Evolutionary conservation across 257 asterid species (phyloP).

Genomic region (Prunella vulgaris): DNA sequence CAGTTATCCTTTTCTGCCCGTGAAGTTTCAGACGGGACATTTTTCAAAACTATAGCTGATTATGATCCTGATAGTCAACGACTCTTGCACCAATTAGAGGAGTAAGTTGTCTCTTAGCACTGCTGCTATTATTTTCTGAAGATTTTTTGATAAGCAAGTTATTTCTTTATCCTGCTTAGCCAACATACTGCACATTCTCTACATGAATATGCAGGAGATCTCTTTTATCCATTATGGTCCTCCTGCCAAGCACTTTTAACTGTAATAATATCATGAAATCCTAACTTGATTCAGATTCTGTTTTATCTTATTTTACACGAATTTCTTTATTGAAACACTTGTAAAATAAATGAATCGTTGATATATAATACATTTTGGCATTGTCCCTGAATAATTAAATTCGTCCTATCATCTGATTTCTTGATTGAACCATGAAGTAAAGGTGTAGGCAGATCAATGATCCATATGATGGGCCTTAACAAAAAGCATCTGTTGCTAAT

Average conservation of each 20-base stretch:
- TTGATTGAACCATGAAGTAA: slow-evolving; percentile 1
- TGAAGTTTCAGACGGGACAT: slow-evolving; percentile 91
- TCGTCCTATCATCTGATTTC: neutral
- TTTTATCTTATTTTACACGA: neutral
- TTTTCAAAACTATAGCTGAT: slow-evolving; percentile 73
- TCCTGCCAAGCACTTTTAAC: slow-evolving; percentile 10
- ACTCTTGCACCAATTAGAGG: slow-evolving; percentile 54
- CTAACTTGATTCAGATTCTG: neutral
- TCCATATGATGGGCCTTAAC: neutral
- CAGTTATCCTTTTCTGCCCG: slow-evolving; percentile 94
- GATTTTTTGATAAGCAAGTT: slow-evolving; percentile 16
- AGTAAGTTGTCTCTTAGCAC: slow-evolving; percentile 44
- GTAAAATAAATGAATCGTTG: neutral
- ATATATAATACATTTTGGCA: neutral
- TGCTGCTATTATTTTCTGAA: slow-evolving; percentile 7
- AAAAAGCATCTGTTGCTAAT: slow-evolving; percentile 20
- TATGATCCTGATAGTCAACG: slow-evolving; percentile 86
- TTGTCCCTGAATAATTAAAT: neutral
- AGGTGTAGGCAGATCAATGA: neutral
- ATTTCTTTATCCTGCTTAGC: slow-evolving; percentile 13
- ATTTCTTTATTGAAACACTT: neutral
- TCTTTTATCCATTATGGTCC: neutral
- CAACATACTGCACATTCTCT: slow-evolving; percentile 6
- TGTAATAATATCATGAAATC: neutral
- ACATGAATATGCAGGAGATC: neutral